These are phyloP conservation scores for Vaccinium vitisidaea DNA, from an alignment of 148 eudicot species.

Conservation along the genomic window DNA sequence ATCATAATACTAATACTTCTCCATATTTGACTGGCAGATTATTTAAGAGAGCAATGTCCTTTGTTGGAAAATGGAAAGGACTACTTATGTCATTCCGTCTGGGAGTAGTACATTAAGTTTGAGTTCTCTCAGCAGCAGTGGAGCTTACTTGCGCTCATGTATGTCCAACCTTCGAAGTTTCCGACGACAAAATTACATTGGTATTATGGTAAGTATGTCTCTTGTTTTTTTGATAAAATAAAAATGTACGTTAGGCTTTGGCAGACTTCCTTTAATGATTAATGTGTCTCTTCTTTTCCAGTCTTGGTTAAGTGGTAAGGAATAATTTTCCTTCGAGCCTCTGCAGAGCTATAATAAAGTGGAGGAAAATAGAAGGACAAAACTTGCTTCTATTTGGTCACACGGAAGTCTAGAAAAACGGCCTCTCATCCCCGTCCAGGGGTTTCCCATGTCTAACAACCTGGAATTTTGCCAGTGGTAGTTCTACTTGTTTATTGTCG, in stretches of 20 bases:
- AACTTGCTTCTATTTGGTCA: not conserved
- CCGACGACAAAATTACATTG: constrained; percentile 74
- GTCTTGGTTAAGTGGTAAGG: not conserved
- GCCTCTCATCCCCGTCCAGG: no score
- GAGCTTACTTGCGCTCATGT: constrained; percentile 65
- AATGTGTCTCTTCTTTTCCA: not conserved
- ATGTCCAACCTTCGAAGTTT: constrained; percentile 55
- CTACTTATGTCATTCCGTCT: constrained; percentile 66
- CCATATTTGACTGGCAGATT: constrained; percentile 42
- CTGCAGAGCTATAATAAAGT: not conserved
- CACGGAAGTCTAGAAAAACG: not conserved
- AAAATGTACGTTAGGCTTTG: not conserved
- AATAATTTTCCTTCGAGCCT: not conserved
- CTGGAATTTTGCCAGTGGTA: not conserved
- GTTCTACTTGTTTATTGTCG: not conserved
- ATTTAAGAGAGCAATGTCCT: constrained; percentile 68
- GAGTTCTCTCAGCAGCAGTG: constrained; percentile 85
- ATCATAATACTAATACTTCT: not conserved
- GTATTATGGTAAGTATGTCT: constrained; percentile 70
- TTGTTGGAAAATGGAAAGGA: constrained; percentile 82
- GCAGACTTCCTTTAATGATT: constrained; percentile 5
- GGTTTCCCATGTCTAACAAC: not conserved
- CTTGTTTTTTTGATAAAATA: constrained; percentile 6
- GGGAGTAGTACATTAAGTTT: constrained; percentile 78
- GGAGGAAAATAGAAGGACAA: not conserved